These are phyloP conservation scores for Leccinum broughii DNA, from an alignment of 768 basidiomycete genomes.

Conservation along the genomic window DNA sequence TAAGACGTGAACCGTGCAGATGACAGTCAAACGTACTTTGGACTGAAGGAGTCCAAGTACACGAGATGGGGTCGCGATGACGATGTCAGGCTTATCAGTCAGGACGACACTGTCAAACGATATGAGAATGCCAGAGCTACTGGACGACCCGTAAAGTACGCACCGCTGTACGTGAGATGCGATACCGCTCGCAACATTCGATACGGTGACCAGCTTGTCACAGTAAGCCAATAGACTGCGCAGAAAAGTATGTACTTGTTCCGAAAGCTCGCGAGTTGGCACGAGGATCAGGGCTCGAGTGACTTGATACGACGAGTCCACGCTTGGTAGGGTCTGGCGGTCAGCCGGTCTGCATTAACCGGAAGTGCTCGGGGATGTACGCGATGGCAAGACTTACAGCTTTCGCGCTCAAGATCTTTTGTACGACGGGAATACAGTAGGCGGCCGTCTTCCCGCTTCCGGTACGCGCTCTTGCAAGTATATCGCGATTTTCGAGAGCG, in stretches of 20 bases:
- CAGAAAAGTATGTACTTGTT: slow-evolving; percentile 81
- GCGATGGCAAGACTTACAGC: slow-evolving; percentile 49
- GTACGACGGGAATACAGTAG: slow-evolving; percentile 88
- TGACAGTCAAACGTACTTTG: slow-evolving; percentile 46
- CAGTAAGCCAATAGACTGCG: slow-evolving; percentile 71
- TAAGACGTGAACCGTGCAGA: slow-evolving; percentile 2
- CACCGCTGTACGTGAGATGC: slow-evolving; percentile 73
- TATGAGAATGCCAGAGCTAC: neutral
- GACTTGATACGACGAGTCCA: slow-evolving; percentile 45
- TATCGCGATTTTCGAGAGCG: slow-evolving; percentile 84
- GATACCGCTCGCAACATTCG: slow-evolving; percentile 77
- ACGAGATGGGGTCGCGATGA: slow-evolving; percentile 78
- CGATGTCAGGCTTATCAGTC: slow-evolving; percentile 75
- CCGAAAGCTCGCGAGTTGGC: slow-evolving; percentile 89
- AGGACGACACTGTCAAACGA: slow-evolving; percentile 44
- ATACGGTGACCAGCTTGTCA: slow-evolving; percentile 66
- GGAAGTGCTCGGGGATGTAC: neutral
- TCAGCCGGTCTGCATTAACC: neutral
- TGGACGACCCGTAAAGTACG: slow-evolving; percentile 13
- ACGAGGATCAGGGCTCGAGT: slow-evolving; percentile 82
- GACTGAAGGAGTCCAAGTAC: slow-evolving; percentile 67
- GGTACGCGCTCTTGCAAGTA: slow-evolving; percentile 91
- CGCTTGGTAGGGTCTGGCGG: slow-evolving; percentile 36
- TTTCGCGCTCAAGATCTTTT: slow-evolving; percentile 84
- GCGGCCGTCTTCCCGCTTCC: slow-evolving; percentile 98